These are phyloP conservation scores for Zarea fungicola DNA, from an alignment of 2,329 filamentous ascomycete genomes.

Conservation along the genomic window DNA sequence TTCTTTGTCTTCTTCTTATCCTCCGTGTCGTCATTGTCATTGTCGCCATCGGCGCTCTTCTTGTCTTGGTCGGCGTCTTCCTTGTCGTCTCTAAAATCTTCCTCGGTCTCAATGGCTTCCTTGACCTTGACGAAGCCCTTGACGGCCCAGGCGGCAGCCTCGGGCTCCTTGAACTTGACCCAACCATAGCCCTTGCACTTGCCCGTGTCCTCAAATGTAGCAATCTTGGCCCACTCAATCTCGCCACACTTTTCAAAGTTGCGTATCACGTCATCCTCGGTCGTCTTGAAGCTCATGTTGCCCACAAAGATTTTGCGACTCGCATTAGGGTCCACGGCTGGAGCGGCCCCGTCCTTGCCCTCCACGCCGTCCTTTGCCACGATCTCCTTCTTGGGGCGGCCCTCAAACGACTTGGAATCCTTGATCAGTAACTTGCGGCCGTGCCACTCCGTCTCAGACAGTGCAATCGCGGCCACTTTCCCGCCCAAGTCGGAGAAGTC, in stretches of 20 bases:
- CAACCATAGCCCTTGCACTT: slow-evolving; percentile 98
- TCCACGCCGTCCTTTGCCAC: slow-evolving; percentile 23
- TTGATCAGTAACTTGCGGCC: slow-evolving; percentile 88
- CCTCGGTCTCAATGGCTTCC: slow-evolving; percentile 58
- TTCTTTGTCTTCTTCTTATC: slow-evolving; percentile 32
- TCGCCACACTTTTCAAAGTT: slow-evolving; percentile 84
- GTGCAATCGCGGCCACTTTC: slow-evolving; percentile 69
- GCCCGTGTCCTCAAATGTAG: slow-evolving; percentile 92
- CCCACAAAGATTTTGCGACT: slow-evolving; percentile 87
- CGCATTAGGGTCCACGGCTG: slow-evolving; percentile 46
- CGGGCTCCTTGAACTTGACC: slow-evolving; percentile 81
- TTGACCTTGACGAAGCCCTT: slow-evolving; percentile 73
- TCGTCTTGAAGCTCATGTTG: slow-evolving; percentile 78
- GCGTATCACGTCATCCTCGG: slow-evolving; percentile 70
- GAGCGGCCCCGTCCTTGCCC: slow-evolving; percentile 18
- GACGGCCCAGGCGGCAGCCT: slow-evolving; percentile 64
- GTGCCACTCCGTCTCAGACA: slow-evolving; percentile 77
- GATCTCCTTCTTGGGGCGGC: slow-evolving; percentile 67
- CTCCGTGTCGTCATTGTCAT: neutral
- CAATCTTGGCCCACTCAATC: slow-evolving; percentile 78
- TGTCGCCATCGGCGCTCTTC: slow-evolving; percentile 27
- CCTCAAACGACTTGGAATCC: slow-evolving; percentile 82
- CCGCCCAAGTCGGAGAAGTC: slow-evolving; percentile 73
- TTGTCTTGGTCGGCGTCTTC: slow-evolving; percentile 39
- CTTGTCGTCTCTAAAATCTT: slow-evolving; percentile 51